Base-by-base conservation (phyloP, 148 eudicot species). In the Vaccinium corymbosum region DNA sequence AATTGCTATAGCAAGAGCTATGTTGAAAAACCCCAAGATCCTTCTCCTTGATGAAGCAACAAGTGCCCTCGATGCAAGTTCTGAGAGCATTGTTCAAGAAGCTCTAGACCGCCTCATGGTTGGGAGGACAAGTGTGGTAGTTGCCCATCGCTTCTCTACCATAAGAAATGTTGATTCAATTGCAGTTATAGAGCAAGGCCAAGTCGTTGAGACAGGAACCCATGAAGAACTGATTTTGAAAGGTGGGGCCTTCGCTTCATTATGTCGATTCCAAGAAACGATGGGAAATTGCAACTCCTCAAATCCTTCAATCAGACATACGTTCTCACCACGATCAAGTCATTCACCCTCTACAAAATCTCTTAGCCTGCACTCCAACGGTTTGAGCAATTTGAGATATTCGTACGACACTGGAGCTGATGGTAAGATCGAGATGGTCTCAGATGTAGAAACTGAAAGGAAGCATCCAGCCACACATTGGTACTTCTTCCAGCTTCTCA, bases 81-180 rank as follows among this genome's bases (percentile, higher is more conserved):
- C 99, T 0, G 99, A 97, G 86, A 97, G 94, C 93, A 90, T 97
- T 51, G 98, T 97, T 83, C 98, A 97, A 86, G 98, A 95, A 85
- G 99, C 99, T 68, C 92, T 97, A 4, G 99, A 97, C 88, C 93
- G 97, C n/a, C 91, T 97, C 29, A 97, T 95, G 99, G 94, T 97
- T 4, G 99, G 99, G 49, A 91, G 98, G 85, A 97, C 99, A 22
- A 95, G 98, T 1, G 95, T 97, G 3, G 99, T 97, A 10, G 98
- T 97, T 6, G 99, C 99, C 13, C 99, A 97, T 84, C 98, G 99
- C 66, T 92, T 97, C 76, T 94, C 98, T n/a, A 97, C 99, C 62
- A 94, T 97, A 42, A 88, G 98, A 90, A 97, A 97, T 17, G 99
- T 94, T 3, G 98, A 97, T 81, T 89, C 94, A 57, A 94, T 97